These are phyloP conservation scores for Trichosanthes truncata DNA, from an alignment of 306 rosid genomes.

Conservation along the genomic window DNA sequence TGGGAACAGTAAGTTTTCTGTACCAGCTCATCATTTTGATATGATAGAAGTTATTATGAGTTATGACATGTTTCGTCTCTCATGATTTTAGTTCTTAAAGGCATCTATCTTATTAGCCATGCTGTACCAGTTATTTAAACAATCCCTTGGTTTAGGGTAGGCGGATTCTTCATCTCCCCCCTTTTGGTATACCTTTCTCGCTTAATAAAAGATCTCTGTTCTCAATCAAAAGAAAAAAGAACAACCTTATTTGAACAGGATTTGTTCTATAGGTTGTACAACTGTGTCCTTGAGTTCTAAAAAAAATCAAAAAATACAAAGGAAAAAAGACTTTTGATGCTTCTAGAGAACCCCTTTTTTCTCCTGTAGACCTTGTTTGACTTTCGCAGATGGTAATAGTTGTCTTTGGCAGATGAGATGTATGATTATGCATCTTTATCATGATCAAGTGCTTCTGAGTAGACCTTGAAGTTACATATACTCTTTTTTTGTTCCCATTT, in stretches of 20 bases:
- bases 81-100: background rate
- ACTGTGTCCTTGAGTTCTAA: background rate
- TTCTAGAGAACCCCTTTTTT: background rate
- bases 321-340: background rate
- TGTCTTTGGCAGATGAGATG: background rate
- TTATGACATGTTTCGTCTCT: background rate
- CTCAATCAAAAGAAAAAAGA: background rate
- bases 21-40: background rate
- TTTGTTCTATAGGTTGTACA: background rate
- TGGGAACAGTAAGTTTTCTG: constrained; percentile 86
- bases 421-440: background rate
- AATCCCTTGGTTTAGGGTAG: background rate
- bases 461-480: background rate
- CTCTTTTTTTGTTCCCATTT: background rate
- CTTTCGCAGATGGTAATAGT: background rate
- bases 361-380: background rate
- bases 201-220: background rate
- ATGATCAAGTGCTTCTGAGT: background rate
- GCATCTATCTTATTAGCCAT: background rate
- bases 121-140: background rate
- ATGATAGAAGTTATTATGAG: background rate
- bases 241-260: background rate
- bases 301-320: background rate
- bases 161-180: background rate
- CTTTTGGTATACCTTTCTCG: background rate